Percentiles rank a stretch among this genome's conserved stretches.
Conservation (phyloP, 2,329 filamentous ascomycete genomes). For the Zymoseptoria passerinii region DNA sequence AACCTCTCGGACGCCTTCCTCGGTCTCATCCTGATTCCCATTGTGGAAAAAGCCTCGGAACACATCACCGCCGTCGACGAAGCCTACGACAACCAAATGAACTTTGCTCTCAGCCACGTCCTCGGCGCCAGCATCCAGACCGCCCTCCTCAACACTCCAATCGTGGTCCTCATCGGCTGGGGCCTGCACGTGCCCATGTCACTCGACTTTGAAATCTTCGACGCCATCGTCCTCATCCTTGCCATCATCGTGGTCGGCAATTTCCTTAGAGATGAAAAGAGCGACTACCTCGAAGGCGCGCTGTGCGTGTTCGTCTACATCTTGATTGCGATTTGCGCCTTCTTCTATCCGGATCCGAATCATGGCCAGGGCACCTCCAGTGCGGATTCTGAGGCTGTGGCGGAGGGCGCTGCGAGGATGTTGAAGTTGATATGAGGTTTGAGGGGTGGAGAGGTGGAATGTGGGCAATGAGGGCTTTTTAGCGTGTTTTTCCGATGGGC, state of each 20-base stretch:
- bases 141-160: conserved; percentile 75
- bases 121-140: conserved; percentile 84
- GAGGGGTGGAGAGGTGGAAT: no score
- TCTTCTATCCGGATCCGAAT: conserved; percentile 50
- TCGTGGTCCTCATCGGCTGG: conserved; percentile 80
- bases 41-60: conserved; percentile 80
- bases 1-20: conserved; percentile 51
- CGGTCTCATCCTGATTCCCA: conserved; percentile 66
- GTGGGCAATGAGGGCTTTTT: neutral
- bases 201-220: conserved; percentile 80
- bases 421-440: neutral
- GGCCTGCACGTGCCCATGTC: conserved; percentile 60
- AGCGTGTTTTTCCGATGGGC: neutral
- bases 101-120: conserved; percentile 76
- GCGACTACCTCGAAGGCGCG: conserved; percentile 80
- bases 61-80: conserved; percentile 78
- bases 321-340: conserved; percentile 54
- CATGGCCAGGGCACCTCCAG: conserved; percentile 6
- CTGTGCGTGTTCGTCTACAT: conserved; percentile 65
- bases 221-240: conserved; percentile 71
- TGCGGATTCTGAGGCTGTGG: conserved; percentile 1
- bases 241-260: conserved; percentile 62
- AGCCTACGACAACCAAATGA: conserved; percentile 69
- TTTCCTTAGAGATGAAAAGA: conserved; percentile 80
- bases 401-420: conserved; percentile 1